Evolutionary conservation across 108 stramenopile species (phyloP).

Genomic region (Epipyxis sp.): DNA sequence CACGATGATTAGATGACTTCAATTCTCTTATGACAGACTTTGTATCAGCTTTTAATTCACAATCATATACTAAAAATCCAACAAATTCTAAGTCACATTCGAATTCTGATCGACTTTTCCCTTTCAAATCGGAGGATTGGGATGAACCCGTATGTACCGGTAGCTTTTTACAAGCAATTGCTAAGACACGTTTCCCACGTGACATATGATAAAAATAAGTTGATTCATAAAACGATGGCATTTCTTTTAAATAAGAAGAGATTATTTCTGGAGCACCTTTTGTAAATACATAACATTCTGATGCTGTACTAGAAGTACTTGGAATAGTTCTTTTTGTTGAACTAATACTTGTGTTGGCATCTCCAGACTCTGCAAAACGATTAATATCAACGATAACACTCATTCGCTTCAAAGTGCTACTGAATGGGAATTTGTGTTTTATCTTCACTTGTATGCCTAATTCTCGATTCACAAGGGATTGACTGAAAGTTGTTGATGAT

Average conservation of each 20-base stretch:
- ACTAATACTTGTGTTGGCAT: background rate
- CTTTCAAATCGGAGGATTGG: conserved; percentile 5
- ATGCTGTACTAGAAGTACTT: no score
- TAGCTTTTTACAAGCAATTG: conserved; percentile 56
- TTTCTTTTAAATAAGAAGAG: conserved; percentile 57
- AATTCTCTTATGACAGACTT: conserved; percentile 74
- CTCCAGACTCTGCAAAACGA: background rate
- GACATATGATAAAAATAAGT: conserved; percentile 72
- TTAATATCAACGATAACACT: conserved; percentile 54
- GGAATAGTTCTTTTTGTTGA: no score
- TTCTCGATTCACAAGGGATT: background rate
- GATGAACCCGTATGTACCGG: background rate
- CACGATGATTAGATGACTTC: conserved; percentile 58
- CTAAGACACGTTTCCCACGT: conserved; percentile 75
- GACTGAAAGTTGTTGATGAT: background rate
- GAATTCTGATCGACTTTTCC: conserved; percentile 32
- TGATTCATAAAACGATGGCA: conserved; percentile 71
- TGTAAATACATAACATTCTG: conserved; percentile 49
- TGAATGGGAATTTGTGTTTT: conserved; percentile 70
- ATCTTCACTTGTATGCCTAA: conserved; percentile 18
- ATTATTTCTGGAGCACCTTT: conserved; percentile 95
- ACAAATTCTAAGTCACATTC: conserved; percentile 73
- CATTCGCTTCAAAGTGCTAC: conserved; percentile 80
- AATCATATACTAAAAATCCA: conserved; percentile 87
- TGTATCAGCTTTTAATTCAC: conserved; percentile 86